Conservation (phyloP, 2,329 filamentous ascomycete genomes). For the Orbilia javanica region DNA sequence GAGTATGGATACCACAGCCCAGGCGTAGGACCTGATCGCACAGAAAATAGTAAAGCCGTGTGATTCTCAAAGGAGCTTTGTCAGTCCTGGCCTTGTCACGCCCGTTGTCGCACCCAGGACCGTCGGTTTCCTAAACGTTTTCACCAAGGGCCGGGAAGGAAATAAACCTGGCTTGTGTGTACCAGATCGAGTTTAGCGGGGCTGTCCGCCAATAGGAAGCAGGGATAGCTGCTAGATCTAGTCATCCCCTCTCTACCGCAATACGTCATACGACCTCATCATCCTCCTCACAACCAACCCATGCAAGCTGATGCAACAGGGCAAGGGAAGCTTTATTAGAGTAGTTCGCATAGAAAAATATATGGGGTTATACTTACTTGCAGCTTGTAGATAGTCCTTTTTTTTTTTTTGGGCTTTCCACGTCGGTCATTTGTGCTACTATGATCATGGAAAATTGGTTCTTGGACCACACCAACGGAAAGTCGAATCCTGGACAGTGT, state of each 20-base stretch:
- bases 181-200: constrained; percentile 36
- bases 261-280: constrained; percentile 60
- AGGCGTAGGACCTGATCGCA: constrained; percentile 45
- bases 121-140: not conserved
- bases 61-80: constrained; percentile 49
- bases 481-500: constrained; percentile 25
- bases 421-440: constrained; percentile 53
- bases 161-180: not conserved
- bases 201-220: constrained; percentile 51
- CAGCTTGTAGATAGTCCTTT: not conserved
- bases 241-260: constrained; percentile 57
- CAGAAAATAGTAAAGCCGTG: constrained; percentile 31
- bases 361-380: constrained; percentile 32
- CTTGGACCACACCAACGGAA: constrained; percentile 25
- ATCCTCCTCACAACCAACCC: constrained; percentile 50
- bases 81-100: not conserved
- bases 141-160: too few species aligned
- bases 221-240: constrained; percentile 49
- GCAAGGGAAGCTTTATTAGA: constrained; percentile 32
- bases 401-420: constrained; percentile 16
- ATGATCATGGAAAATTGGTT: constrained; percentile 41
- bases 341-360: constrained; percentile 25
- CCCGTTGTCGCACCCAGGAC: constrained; percentile 23
- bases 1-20: not conserved
- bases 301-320: constrained; percentile 58